Evolutionary conservation across 805 yeast genomes (phyloP), one percentile per base, ranked within the genome.

Genomic region (Candida loeiensis): DNA sequence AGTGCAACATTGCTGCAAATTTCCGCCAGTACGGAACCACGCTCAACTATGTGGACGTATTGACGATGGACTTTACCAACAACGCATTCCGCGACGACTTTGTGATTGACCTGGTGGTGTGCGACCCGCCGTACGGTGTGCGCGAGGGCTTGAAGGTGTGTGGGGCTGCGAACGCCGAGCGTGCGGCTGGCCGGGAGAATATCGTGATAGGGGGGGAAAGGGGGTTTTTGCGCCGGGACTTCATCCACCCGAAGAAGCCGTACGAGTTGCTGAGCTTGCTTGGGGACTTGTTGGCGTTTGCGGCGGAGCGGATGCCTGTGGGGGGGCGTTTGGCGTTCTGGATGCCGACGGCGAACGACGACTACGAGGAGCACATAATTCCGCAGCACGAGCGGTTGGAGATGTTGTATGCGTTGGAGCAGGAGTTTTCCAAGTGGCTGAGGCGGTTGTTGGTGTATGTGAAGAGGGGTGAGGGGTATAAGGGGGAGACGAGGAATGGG

Each of bases 111-210:
- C 73, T 85, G 1, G 91, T 93, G 4, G 77, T 91, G 2, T 89
- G 97, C 56, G 99, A 93, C 62, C 99, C 99, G 2, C 99, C 99
- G 0, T 93, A 93, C 59, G 99, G 99, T 9, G 95, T 93, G 2
- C 73, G 99, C 50, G 99, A 93, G 60, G 95, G 98, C 3, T 75
- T 93, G 39, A 89, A 88, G 58, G 96, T 89, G 1, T 78, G 95
- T 40, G 99, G 99, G 4, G 85, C 95, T 4, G 79, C 75, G 47
- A 62, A 74, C 45, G 76, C 82, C 37, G 81, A 82, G 2, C 78
- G 75, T 52, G 83, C 83, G 31, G 75, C 65, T 7, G 95, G 91
- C 0, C 77, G 86, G 50, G 95, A 87, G 54, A 64, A 76, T 31
- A 67, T 83, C 3, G 71, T 80, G n/a, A 85, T 87, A 18, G 82